These are phyloP conservation scores for Corymbia citriodora DNA, from an alignment of 441 rosid genomes.

Conservation along the genomic window DNA sequence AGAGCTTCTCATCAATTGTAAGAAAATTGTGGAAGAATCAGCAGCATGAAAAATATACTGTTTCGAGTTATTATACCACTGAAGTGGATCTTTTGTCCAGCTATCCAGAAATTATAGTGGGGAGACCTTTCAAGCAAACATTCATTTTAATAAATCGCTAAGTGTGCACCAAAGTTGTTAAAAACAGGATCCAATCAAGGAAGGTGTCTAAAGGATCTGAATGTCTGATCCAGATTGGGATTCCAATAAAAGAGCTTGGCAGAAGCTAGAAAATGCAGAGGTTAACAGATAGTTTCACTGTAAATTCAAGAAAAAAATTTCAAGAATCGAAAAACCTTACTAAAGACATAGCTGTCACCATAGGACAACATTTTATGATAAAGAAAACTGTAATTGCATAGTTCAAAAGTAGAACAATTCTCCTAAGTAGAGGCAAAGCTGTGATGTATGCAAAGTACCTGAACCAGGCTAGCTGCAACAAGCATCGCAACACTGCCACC, in stretches of 20 bases:
- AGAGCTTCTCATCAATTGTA: not conserved
- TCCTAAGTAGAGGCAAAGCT: not conserved
- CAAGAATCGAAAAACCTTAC: not conserved
- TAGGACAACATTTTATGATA: not conserved
- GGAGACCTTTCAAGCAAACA: not conserved
- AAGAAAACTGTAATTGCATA: not conserved
- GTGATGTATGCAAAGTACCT: conserved; percentile 36
- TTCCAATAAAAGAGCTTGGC: not conserved
- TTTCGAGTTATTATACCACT: not conserved
- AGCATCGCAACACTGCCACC: conserved; percentile 90
- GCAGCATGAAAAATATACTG: not conserved
- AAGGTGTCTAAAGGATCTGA: not conserved
- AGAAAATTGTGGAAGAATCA: not conserved
- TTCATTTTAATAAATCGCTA: not conserved
- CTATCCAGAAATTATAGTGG: not conserved
- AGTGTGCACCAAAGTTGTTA: not conserved
- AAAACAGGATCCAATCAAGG: not conserved
- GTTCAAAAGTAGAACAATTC: not conserved
- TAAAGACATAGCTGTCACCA: not conserved
- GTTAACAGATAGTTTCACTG: not conserved
- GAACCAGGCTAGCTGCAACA: conserved; percentile 75
- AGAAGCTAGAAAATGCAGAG: not conserved
- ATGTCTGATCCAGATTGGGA: not conserved
- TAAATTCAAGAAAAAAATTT: not conserved
- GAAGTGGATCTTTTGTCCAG: not conserved